Evolutionary conservation across 1,139 yeast genomes (phyloP), one percentile per base, ranked within the genome.

Genomic region (Sugiyamaella xylanicola): DNA sequence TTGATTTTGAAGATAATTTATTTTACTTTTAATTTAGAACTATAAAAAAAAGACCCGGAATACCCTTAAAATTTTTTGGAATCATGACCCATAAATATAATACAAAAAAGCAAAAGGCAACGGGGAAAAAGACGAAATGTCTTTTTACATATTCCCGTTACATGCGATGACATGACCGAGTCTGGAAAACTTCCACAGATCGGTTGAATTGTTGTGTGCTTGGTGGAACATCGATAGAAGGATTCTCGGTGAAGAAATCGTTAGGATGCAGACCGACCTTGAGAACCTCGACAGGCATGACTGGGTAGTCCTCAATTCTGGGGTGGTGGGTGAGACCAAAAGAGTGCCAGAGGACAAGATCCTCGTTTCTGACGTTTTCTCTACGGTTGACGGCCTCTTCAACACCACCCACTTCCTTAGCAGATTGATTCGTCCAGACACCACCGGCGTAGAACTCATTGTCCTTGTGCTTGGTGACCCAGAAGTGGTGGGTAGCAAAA

Each of bases 231-330:
- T 87, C 95, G 70, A 89, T 77, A 41, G 92, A 91, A 27, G 96
- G 96, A 72, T 88, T 88, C 70, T 76, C 83, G 64, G 84, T 84
- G 72, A 87, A 89, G 82, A 89, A 89, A 60, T 89, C 89, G 67
- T 80, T 75, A 54, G 96, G 96, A 53, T 80, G 78, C 60, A 89
- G 78, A 60, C 83, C 80, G 64, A 88, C 84, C 70, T 80, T 85
- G 72, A 81, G 75, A 63, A 59, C 54, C 75, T 89, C 96, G 57
- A 85, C 87, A 44, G 96, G 95, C 96, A 89, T 89, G 59, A 89
- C 95, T 54, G 96, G 96, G 87, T 87, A 89, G 73, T 89, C 96
- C 75, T 89, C 96, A 36, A 86, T 86, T 68, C 92, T 82, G 64
- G 95, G 95, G 67, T 88, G 83, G 71, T 89, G 96, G 21, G 96